A percentile compares a stretch with the other conserved stretches of the same genome.
phyloP scores from a whole-genome alignment of 345 rosid genomes.

The Camelina hispida region DNA sequence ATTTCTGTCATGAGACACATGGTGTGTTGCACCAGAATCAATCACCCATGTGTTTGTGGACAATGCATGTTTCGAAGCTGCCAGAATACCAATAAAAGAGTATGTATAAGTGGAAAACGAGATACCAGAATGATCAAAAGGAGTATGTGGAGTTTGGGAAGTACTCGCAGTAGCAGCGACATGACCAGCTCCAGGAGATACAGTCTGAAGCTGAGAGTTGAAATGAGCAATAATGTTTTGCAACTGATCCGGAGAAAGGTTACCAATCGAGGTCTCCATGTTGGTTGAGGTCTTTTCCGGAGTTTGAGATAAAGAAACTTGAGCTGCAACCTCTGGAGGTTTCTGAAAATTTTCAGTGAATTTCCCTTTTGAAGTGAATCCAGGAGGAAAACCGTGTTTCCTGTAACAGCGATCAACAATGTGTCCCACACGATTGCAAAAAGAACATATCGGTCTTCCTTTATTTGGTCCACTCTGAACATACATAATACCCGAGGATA shows the following conservation, averaged over 20 bases:
- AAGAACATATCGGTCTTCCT: background rate
- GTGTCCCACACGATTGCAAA: background rate
- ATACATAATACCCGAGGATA: background rate
- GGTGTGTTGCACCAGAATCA: background rate
- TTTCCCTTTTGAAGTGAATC: background rate
- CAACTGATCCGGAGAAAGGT: background rate
- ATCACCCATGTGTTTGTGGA: background rate
- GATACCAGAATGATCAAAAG: background rate
- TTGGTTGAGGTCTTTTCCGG: no score
- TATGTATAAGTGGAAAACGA: background rate
- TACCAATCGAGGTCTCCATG: no score
- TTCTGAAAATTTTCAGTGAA: background rate
- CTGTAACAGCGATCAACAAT: background rate
- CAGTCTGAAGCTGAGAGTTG: background rate
- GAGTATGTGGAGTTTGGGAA: background rate
- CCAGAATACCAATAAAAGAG: background rate
- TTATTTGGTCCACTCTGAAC: background rate
- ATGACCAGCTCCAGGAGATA: background rate
- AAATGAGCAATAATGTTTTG: background rate
- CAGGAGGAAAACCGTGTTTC: background rate
- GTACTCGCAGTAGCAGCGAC: background rate
- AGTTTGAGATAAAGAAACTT: no score
- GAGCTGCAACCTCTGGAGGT: background rate
- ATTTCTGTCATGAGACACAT: background rate
- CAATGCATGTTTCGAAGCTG: background rate